These are phyloP conservation scores for Leucoagaricus sp. DNA, from an alignment of 1,284 basidiomycete genomes.

Conservation along the genomic window DNA sequence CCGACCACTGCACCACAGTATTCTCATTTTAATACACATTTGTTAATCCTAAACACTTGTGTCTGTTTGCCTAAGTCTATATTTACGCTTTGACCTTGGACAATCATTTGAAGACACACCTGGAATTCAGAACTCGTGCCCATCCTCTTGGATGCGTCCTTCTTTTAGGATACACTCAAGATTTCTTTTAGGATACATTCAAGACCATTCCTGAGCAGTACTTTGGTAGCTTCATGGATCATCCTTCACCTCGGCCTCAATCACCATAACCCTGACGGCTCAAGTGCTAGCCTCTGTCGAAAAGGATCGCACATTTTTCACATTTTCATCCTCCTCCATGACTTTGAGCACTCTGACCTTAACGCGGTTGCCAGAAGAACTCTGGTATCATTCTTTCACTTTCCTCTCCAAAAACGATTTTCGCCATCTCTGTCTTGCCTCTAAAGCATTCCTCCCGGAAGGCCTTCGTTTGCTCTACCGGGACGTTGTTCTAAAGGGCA, in stretches of 20 bases:
- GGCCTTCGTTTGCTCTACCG: background rate
- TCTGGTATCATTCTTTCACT: background rate
- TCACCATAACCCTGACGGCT: background rate
- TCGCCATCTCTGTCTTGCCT: background rate
- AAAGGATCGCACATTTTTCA: background rate
- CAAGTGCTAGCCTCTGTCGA: background rate
- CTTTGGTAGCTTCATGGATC: background rate
- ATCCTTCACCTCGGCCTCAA: background rate
- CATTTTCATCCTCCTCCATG: background rate
- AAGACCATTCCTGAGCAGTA: background rate
- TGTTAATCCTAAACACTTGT: background rate
- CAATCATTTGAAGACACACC: background rate
- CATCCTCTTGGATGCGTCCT: no score
- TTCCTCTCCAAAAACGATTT: slow-evolving; percentile 5
- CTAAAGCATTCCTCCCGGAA: background rate
- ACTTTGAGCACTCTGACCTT: background rate
- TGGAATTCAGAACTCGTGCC: no score
- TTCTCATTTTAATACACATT: slow-evolving; percentile 2
- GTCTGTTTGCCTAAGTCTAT: background rate
- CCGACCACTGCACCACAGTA: background rate
- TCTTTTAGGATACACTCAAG: no score
- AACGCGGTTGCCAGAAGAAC: background rate
- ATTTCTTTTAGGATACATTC: background rate
- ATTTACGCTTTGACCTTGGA: background rate
- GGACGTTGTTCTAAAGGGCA: background rate